A percentile compares a stretch with the other conserved stretches of the same genome.
Conservation (phyloP, 169 alveolate genomes). For the Amoebophrya sp. region DNA sequence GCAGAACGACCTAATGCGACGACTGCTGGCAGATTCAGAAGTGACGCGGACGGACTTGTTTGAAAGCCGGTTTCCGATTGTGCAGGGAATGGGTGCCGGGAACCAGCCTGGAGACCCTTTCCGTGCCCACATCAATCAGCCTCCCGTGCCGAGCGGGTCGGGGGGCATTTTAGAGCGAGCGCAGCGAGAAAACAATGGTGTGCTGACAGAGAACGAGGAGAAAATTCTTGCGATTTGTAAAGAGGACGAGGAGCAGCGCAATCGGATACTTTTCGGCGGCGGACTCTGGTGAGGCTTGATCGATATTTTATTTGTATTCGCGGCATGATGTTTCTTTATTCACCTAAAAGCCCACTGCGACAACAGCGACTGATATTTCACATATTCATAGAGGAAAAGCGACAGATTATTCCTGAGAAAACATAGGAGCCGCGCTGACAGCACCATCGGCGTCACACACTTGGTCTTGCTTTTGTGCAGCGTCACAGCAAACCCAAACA, state of each 20-base stretch:
- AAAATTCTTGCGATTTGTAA: neutral
- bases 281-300: neutral
- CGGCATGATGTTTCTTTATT: neutral
- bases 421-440: too few relatives aligned
- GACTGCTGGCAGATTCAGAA: neutral
- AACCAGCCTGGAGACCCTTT: neutral
- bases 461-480: too few relatives aligned
- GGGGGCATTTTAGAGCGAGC: conserved; percentile 1
- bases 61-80: neutral
- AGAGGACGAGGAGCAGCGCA: neutral
- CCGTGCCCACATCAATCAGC: neutral
- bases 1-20: conserved; percentile 20
- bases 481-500: too few relatives aligned
- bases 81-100: neutral
- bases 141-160: neutral
- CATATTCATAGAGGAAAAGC: too few relatives aligned
- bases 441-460: too few relatives aligned
- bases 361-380: too few relatives aligned
- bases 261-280: neutral
- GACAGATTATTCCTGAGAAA: too few relatives aligned
- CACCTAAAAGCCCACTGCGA: too few relatives aligned
- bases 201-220: neutral
- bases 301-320: neutral
- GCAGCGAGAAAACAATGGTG: neutral
- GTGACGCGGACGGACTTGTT: neutral